phyloP scores from a whole-genome alignment of 306 rosid species.

The Cicer chorassanicum region DNA sequence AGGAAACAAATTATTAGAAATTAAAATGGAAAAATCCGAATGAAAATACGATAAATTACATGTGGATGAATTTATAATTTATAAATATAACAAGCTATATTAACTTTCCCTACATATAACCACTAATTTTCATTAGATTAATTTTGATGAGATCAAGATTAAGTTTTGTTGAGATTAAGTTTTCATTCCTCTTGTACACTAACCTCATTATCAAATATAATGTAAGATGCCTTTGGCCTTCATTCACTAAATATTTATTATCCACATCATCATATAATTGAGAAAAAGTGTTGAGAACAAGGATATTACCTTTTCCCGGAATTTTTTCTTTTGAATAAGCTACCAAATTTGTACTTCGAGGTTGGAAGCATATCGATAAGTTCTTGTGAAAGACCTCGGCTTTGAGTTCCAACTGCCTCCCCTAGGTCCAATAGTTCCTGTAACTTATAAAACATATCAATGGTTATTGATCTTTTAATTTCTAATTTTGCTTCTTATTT shows the following conservation, averaged over 20 bases:
- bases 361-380: conserved; percentile 82
- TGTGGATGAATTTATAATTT: conserved; percentile 15
- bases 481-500: conserved; percentile 22
- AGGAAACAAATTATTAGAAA: not conserved
- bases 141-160: not conserved
- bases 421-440: conserved; percentile 89
- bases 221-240: not conserved
- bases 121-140: conserved; percentile 14
- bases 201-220: not conserved
- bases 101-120: not conserved
- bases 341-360: conserved; percentile 66
- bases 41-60: not conserved
- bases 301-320: conserved; percentile 66
- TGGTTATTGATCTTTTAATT: conserved; percentile 30
- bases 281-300: not conserved
- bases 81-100: not conserved
- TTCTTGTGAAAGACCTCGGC: conserved; percentile 83
- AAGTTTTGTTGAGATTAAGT: not conserved
- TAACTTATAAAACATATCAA: conserved; percentile 34
- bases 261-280: conserved; percentile 1
- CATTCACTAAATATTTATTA: conserved; percentile 4
- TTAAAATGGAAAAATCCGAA: not conserved
- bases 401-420: conserved; percentile 87
- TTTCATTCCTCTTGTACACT: conserved; percentile 19
- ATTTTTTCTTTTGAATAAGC: conserved; percentile 77